Evolutionary conservation across 2,329 filamentous ascomycete species (phyloP).

Genomic region (Colletotrichum euphorbiae): DNA sequence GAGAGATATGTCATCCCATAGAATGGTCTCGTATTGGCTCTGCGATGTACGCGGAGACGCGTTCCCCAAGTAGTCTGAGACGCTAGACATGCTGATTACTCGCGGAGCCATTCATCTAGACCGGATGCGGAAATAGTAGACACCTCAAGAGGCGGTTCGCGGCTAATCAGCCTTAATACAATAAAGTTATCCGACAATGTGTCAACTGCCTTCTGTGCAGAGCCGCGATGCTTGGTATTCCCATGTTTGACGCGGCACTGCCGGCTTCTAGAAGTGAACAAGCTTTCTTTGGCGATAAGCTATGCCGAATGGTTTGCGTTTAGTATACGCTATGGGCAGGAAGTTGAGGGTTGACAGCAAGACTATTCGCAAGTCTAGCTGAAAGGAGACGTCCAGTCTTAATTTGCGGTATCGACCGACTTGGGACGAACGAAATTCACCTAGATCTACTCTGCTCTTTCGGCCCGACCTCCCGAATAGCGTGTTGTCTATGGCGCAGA

Average conservation of each 20-base stretch:
- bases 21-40: not conserved
- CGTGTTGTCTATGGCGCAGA: not conserved
- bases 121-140: not conserved
- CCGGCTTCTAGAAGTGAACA: not conserved
- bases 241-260: not conserved
- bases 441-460: not conserved
- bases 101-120: not conserved
- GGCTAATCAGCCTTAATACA: not conserved
- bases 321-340: too few species aligned
- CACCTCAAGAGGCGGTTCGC: not conserved
- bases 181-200: not conserved
- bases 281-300: not conserved
- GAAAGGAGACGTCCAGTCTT: not conserved
- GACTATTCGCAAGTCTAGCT: not conserved
- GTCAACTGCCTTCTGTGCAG: not conserved
- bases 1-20: too few species aligned
- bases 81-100: not conserved
- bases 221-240: not conserved
- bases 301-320: too few species aligned
- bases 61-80: not conserved
- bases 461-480: not conserved
- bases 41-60: not conserved
- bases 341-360: not conserved
- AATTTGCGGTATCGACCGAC: not conserved
- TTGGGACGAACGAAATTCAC: not conserved